Conservation (phyloP, 352 stramenopile species). For the Phytophthora sp. region DNA sequence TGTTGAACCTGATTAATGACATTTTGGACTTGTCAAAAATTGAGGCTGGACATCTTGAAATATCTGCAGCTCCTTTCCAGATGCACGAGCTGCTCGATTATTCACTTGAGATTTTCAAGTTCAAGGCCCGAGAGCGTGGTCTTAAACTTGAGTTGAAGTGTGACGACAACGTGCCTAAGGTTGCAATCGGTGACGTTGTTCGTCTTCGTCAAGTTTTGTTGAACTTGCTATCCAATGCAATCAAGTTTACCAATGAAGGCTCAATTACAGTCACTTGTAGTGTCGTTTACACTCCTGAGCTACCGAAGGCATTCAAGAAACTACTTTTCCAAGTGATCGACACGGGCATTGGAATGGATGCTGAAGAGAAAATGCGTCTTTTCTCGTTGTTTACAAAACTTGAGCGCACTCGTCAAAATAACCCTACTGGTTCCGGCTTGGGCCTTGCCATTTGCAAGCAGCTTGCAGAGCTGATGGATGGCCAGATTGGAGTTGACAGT, state of each 20-base stretch:
- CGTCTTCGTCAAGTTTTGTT: constrained; percentile 81
- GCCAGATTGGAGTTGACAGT: constrained; percentile 86
- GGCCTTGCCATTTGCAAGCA: constrained; percentile 90
- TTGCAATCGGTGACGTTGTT: constrained; percentile 81
- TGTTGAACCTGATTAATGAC: constrained; percentile 93
- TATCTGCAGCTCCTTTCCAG: constrained; percentile 86
- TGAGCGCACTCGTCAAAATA: constrained; percentile 83
- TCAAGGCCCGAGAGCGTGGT: constrained; percentile 83
- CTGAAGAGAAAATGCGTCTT: constrained; percentile 77
- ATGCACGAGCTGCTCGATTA: constrained; percentile 87
- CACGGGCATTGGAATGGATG: constrained; percentile 83
- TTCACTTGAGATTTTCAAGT: constrained; percentile 91
- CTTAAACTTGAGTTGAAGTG: constrained; percentile 86
- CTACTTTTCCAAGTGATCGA: constrained; percentile 88
- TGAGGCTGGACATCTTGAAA: constrained; percentile 91
- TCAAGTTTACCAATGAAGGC: constrained; percentile 88
- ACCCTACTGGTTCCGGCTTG: constrained; percentile 85
- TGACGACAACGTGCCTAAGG: constrained; percentile 62
- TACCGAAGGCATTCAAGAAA: constrained; percentile 71
- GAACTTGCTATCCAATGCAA: constrained; percentile 87
- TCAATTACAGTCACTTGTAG: constrained; percentile 83
- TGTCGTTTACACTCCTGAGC: constrained; percentile 67
- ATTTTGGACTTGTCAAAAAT: constrained; percentile 94
- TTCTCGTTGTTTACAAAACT: constrained; percentile 88
- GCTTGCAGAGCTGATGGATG: constrained; percentile 89